Base-by-base conservation (phyloP, 441 rosid genomes). In the Croton laevigatus region DNA sequence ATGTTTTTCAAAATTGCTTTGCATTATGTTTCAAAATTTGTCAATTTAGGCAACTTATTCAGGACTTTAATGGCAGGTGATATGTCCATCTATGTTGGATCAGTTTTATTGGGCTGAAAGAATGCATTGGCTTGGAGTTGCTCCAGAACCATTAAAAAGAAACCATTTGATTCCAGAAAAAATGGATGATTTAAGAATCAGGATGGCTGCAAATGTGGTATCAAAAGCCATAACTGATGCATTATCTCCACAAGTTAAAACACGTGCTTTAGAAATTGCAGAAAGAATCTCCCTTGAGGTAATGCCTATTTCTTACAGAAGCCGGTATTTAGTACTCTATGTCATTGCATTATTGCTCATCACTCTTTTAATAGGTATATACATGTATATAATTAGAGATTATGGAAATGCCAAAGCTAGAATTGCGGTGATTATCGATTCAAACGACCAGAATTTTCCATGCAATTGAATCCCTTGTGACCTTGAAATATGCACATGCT, bases 71-170 rank as follows among this genome's bases (percentile, higher is more conserved):
- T 81, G 70, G 76, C 86, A 94, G 98, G 90, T 91, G 65, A 36
- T 94, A 60, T 88, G 97, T 75, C 97, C 98, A 12, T 94, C 91
- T 86, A 74, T 94, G 85, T 57, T 91, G 79, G 97, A 94, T 75
- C 97, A 94, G 77, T 94, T 94, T 80, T 94, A 94, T 73, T 91
- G 98, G 97, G 97, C 97, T 58, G 97, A 91, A 76, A 87, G 86
- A 78, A 91, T 94, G 97, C 74, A 72, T 51, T 94, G 97, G 97
- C 94, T 94, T 69, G 97, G 97, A 70, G 95, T 94, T 77, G 88
- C 90, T n/a, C 87, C 93, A 5, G 91, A 87, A 72, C 95, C 97
- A 69, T 75, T 91, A 74, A 80, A 82, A 81, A 82, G 92, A 60
- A 79, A 74, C 71, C 81, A 87, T 71, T 73, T 91, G 66, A 74